A percentile compares a stretch with the other conserved stretches of the same genome.
Evolutionary conservation across 495 filamentous ascomycete species (phyloP).

Genomic region (Neurospora sp.): DNA sequence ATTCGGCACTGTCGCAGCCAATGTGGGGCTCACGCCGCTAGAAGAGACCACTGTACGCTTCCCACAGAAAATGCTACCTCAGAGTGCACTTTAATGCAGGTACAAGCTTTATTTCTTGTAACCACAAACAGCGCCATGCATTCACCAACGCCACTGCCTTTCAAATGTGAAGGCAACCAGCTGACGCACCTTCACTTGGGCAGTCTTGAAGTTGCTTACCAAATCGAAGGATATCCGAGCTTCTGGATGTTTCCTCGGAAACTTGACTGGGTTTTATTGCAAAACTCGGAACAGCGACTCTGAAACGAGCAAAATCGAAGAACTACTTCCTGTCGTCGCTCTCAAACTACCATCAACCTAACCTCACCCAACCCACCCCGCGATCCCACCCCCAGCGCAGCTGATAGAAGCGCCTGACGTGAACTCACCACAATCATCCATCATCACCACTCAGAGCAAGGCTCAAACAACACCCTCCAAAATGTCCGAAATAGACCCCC

Average conservation of each 20-base stretch:
- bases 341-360: not conserved
- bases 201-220: not conserved
- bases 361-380: not conserved
- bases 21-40: not conserved
- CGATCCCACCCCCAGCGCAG: not conserved
- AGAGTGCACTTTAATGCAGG: not conserved
- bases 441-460: not conserved
- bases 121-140: not conserved
- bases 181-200: not conserved
- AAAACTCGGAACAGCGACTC: not conserved
- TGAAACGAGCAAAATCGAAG: not conserved
- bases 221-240: not conserved
- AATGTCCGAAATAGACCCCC: slow-evolving; percentile 57
- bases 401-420: too few relatives aligned
- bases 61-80: not conserved
- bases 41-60: not conserved
- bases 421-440: not conserved
- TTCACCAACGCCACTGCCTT: not conserved
- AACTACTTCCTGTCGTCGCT: not conserved
- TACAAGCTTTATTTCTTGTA: not conserved
- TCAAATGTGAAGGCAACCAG: not conserved
- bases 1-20: not conserved
- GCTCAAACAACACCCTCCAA: slow-evolving; percentile 9
- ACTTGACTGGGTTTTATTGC: not conserved
- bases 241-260: not conserved